Base-by-base conservation (phyloP, 192 early-diverging fungal genomes). In the Linnemannia hyalina region DNA sequence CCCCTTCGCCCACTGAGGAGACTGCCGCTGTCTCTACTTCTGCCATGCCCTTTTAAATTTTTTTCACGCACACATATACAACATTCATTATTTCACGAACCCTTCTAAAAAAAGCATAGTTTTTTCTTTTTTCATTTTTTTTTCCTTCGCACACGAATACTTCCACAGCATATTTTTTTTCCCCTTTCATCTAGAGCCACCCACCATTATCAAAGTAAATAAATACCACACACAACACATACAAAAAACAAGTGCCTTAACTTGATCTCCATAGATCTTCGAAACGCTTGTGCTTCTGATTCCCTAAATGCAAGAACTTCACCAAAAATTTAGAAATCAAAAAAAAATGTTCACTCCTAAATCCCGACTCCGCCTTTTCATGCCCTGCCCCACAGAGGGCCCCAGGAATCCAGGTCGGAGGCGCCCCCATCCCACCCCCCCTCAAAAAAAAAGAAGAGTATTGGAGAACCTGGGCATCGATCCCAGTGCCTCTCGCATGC, bases 1-100 rank as follows among this genome's bases (percentile, higher is more conserved):
- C 83, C 6, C 83, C 83, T 42, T 86, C 84, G 6, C 84, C 84
- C 29, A 85, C 83, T 8, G 75, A 77, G 40, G 81, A 82, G 75
- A 32, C 49, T 9, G 76, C 82, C 9, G 65, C 69, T 42, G 55
- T 20, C 4, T 52, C 49, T 52, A 3, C 63, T 15, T 11, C 23
- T 3, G 2, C 82, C 18, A 73, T 52, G 7, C 38, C 76, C 11
- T 75, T 83, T 52, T 83, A 75, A 76, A 49, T 35, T 35, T 52
- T 22, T 20, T 52, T 52, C 49, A 18, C 20, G 4, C 49, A 52
- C 49, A 22, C 18, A 18, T 18, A 52, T 20, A 35, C 35, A 35
- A 52, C 13, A 52, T 52, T 22, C 18, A 20, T 16, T 46, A 46
- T 7, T 46, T 46, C 44, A 46, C 44, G 44, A 46, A 11, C 6